Conservation (phyloP, 768 basidiomycete species). For the Boletus sp. region DNA sequence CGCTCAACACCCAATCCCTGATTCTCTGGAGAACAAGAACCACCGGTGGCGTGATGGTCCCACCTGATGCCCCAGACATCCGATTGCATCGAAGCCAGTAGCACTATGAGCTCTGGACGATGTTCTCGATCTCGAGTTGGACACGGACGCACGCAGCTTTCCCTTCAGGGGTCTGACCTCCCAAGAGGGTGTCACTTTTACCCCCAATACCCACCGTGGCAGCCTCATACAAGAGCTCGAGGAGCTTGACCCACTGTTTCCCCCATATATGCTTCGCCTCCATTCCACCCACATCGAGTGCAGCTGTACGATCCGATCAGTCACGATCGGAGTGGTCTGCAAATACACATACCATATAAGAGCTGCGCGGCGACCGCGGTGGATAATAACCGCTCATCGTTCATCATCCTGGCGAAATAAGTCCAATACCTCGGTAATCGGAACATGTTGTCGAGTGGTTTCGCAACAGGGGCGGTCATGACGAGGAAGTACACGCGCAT, state of each 20-base stretch:
- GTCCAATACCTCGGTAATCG: constrained; percentile 65
- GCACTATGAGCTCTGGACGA: constrained; percentile 37
- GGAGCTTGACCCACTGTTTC: constrained; percentile 73
- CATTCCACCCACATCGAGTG: constrained; percentile 65
- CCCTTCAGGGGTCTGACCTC: constrained; percentile 59
- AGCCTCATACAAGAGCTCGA: constrained; percentile 62
- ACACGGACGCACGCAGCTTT: constrained; percentile 61
- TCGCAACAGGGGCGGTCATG: constrained; percentile 42
- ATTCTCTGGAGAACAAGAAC: constrained; percentile 5
- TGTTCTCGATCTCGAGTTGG: constrained; percentile 62
- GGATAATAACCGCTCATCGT: constrained; percentile 48
- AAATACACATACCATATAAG: constrained; percentile 50
- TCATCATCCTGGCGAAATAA: constrained; percentile 65
- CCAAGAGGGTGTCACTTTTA: constrained; percentile 40
- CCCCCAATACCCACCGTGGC: constrained; percentile 51
- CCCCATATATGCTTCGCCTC: constrained; percentile 66
- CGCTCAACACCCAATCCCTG: constrained; percentile 11
- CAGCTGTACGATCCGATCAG: constrained; percentile 43
- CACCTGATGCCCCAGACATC: background rate
- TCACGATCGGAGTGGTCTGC: background rate
- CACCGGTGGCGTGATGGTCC: constrained; percentile 15
- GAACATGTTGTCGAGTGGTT: constrained; percentile 43
- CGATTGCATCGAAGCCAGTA: constrained; percentile 5
- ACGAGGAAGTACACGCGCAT: constrained; percentile 87
- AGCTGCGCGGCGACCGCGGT: constrained; percentile 62